A percentile compares a stretch with the other conserved stretches of the same genome.
phyloP scores from a whole-genome alignment of 805 yeast genomes.

The Lipomyces yamanashiensis region DNA sequence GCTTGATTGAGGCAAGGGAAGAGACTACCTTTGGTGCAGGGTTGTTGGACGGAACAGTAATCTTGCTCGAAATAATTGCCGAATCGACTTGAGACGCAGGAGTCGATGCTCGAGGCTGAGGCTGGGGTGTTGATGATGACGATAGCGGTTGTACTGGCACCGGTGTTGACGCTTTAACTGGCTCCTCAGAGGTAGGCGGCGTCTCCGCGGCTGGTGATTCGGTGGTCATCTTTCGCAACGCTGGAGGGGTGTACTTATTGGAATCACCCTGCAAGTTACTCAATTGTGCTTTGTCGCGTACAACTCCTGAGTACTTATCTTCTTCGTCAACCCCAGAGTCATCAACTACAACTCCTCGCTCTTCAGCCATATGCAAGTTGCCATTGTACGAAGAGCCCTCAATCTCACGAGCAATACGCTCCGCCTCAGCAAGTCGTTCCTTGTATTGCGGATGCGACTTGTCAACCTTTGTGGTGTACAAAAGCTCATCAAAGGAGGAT shows the following conservation, averaged over 20 bases:
- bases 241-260: conserved; percentile 24
- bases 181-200: conserved; percentile 10
- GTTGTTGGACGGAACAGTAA: not conserved
- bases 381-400: conserved; percentile 66
- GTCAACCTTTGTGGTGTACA: conserved; percentile 81
- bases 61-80: conserved; percentile 28
- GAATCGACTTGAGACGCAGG: conserved; percentile 34
- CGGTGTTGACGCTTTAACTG: not conserved
- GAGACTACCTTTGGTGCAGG: conserved; percentile 10
- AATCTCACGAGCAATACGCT: conserved; percentile 79
- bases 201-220: conserved; percentile 1
- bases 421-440: conserved; percentile 70
- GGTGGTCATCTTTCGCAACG: conserved; percentile 17
- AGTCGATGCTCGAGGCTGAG: conserved; percentile 21
- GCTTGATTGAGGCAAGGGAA: not conserved
- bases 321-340: conserved; percentile 93
- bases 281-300: conserved; percentile 47
- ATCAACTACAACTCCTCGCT: conserved; percentile 74
- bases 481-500: conserved; percentile 80
- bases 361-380: conserved; percentile 86
- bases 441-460: conserved; percentile 73
- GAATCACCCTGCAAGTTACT: conserved; percentile 18
- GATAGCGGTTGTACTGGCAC: not conserved
- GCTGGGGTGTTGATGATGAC: conserved; percentile 17
- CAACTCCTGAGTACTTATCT: conserved; percentile 93